phyloP scores from a whole-genome alignment of 768 basidiomycete species.

The Tulasnella calospora region DNA sequence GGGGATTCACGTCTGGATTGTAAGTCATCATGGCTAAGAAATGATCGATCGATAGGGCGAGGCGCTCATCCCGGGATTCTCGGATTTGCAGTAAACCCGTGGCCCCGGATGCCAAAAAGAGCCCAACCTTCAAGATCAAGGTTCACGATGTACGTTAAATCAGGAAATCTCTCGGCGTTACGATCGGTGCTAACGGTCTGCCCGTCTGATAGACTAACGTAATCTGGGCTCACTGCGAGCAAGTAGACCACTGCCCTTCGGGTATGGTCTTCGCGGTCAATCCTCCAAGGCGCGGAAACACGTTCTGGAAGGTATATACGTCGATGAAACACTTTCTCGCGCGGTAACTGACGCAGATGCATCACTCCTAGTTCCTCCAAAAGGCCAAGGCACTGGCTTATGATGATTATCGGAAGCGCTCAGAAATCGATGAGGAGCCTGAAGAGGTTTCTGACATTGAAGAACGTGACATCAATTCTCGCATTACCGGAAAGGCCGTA shows the following conservation, averaged over 20 bases:
- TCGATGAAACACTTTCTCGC: not conserved
- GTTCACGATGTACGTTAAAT: not conserved
- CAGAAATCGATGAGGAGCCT: not conserved
- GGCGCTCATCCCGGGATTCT: not conserved
- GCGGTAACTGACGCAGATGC: not conserved
- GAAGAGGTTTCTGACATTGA: not conserved
- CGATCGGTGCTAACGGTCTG: not conserved
- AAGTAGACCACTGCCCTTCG: conserved; percentile 26
- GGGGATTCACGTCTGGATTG: conserved; percentile 56
- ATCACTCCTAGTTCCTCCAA: not conserved
- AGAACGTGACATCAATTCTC: not conserved
- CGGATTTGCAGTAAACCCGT: conserved; percentile 2
- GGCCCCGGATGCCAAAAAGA: not conserved
- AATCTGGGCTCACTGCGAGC: conserved; percentile 28
- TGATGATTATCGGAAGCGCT: not conserved
- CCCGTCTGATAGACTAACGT: not conserved
- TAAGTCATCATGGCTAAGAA: not conserved
- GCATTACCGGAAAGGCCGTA: not conserved
- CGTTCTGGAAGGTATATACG: conserved; percentile 15
- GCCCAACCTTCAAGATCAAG: not conserved
- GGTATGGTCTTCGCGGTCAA: conserved; percentile 30
- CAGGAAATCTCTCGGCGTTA: not conserved
- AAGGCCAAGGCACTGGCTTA: not conserved
- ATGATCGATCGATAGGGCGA: not conserved
- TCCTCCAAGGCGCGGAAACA: conserved; percentile 25